Base-by-base conservation (phyloP, 2,329 filamentous ascomycete species). In the Cladorrhinum sp. region DNA sequence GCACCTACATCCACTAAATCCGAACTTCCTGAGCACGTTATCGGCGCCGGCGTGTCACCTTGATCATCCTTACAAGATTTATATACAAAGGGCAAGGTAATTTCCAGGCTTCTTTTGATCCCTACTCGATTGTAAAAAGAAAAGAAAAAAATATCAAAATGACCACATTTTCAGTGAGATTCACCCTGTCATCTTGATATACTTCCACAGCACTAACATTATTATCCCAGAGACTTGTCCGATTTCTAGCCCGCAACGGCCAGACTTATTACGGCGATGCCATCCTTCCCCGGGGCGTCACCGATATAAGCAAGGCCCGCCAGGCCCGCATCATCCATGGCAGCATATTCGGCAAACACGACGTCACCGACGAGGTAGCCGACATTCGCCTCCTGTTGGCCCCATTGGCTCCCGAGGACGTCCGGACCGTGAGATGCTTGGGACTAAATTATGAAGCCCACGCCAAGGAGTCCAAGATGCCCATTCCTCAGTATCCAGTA, bases 381-480 rank as follows among this genome's bases (percentile, higher is more conserved):
- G 79, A 81, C 58, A 81, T 85, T 63, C 76, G 78, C 39, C 72
- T 78, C 52, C 77, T 91, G n/a, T 79, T 91, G 14, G 76, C 86
- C 1, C 88, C 89, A 0, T 76, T 91, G 18, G 82, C 86, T 1
- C 77, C 80, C 1, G 79, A 85, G 56, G 82, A 90, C 61, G 82
- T 89, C 60, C 80, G 79, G 68, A 89, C 87, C 0, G 86, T 91
- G 53, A 81, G 88, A 59, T 90, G 88, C 65, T 72, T 91, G 12
- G 88, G 88, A 0, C 76, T 91, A 55, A 91, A 91, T 75, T 91
- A 91, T 69, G 86, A 83, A 55, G 80, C 88, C 66, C 88, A 91
- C 70, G 89, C 88, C 7, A 84, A 84, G 69, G 88, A 91, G 46
- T 50, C 46, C 21, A 50, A 50, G 46, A 50, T 50, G 46, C 46